Conservation (phyloP, 352 stramenopile genomes). For the Phytophthora constricta region DNA sequence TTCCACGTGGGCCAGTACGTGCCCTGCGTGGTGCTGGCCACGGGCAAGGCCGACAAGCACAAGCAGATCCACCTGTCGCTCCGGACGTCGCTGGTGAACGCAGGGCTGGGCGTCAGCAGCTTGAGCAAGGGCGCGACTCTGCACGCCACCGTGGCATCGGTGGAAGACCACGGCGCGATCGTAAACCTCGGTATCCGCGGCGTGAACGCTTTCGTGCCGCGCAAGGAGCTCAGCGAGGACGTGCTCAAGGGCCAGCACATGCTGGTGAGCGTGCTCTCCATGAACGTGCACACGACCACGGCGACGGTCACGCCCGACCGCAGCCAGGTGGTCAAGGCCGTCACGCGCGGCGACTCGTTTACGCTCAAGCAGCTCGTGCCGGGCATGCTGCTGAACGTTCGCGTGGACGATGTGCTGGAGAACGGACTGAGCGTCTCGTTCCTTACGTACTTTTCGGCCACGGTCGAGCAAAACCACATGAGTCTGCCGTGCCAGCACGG, state of each 20-base stretch:
- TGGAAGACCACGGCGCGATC: constrained; percentile 96
- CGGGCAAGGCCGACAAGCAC: constrained; percentile 70
- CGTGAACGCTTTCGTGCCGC: constrained; percentile 77
- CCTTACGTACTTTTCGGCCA: constrained; percentile 88
- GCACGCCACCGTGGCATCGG: constrained; percentile 85
- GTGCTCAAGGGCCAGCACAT: constrained; percentile 69
- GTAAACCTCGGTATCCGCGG: constrained; percentile 90
- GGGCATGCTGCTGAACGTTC: constrained; percentile 93
- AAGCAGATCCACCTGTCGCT: constrained; percentile 93
- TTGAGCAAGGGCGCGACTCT: constrained; percentile 78
- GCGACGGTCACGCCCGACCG: constrained; percentile 72
- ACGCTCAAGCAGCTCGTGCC: constrained; percentile 90
- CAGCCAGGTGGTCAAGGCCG: constrained; percentile 70
- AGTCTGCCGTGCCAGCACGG: constrained; percentile 77
- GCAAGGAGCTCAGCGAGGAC: constrained; percentile 65
- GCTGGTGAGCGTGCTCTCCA: constrained; percentile 66
- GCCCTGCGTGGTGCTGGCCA: constrained; percentile 79
- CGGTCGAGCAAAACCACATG: constrained; percentile 91
- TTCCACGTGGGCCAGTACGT: constrained; percentile 88
- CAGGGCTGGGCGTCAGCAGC: constrained; percentile 63
- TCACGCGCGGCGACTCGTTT: constrained; percentile 85
- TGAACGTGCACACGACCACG: constrained; percentile 85
- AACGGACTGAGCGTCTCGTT: constrained; percentile 91
- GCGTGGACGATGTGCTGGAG: constrained; percentile 89
- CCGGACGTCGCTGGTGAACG: constrained; percentile 87